Percentiles rank a stretch among this genome's conserved stretches.
phyloP scores from a whole-genome alignment of 2,329 filamentous ascomycete species.

The Xylaria multiplex region DNA sequence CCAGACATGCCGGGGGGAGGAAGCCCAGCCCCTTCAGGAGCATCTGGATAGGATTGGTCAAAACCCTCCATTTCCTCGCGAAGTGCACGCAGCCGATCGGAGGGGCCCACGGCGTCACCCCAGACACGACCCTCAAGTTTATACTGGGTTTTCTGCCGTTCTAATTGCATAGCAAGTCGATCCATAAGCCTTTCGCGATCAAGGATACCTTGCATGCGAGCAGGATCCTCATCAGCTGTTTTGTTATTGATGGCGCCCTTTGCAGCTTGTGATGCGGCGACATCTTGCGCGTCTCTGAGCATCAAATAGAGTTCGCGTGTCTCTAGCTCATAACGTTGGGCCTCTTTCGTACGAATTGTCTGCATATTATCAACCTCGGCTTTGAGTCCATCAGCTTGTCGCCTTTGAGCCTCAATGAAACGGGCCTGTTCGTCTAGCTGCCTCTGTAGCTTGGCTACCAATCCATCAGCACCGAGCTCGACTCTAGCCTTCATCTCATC shows the following conservation, averaged over 20 bases:
- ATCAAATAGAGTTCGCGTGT: conserved; percentile 97
- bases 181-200: conserved; percentile 94
- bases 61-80: conserved; percentile 91
- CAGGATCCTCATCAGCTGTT: conserved; percentile 72
- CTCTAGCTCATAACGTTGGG: conserved; percentile 94
- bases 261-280: conserved; percentile 84
- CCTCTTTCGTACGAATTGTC: conserved; percentile 84
- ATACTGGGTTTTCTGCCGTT: conserved; percentile 96
- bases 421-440: conserved; percentile 92
- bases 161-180: conserved; percentile 91
- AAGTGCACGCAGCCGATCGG: conserved; percentile 88
- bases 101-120: conserved; percentile 83
- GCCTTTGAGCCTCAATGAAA: conserved; percentile 87
- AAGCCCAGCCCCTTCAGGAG: conserved; percentile 60
- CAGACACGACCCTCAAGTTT: conserved; percentile 95
- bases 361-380: conserved; percentile 89
- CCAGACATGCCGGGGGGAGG: conserved; percentile 73
- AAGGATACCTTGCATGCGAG: conserved; percentile 88
- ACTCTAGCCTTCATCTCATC: conserved; percentile 93
- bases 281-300: conserved; percentile 96
- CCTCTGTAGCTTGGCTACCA: conserved; percentile 91
- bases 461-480: conserved; percentile 89
- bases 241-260: conserved; percentile 64
- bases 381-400: conserved; percentile 88
- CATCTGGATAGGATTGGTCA: conserved; percentile 46